Evolutionary conservation across 306 rosid species (phyloP), one percentile per base, ranked within the genome.

Genomic region (Dalbergia oliveri): DNA sequence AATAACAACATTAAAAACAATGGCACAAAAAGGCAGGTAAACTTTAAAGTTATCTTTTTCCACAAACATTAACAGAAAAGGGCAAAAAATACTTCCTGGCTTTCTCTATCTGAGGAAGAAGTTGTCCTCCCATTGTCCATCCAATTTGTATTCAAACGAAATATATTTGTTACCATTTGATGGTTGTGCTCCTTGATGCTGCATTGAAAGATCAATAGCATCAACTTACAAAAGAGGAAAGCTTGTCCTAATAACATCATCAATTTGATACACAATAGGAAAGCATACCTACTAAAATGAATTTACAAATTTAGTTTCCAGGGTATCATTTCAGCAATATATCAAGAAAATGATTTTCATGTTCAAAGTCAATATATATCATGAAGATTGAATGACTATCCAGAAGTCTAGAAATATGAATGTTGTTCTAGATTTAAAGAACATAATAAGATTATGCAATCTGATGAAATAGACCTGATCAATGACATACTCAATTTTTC

Each of bases 61-160:
- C 33, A 76, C 62, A 79, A 58, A 43, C 61, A 31, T 33, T n/a
- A 58, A 59, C 73, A 39, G 26, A 49, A 75, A 54, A 79, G 59
- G 57, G 49, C 53, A 73, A 71, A 71, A 60, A 74, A 66, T 82
- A 88, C 96, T 88, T 82, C 93, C 99, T 93, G 98, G 88, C 99
- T 95, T 89, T 95, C 99, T 50, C 74, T 96, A 61, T 95, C 99
- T 1, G 99, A 93, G 45, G 99, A 95, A 88, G 99, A 95, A 83
- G 93, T 91, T 47, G 95, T 90, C 87, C 93, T 91, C 84, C 97
- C 99, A 87, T 88, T 91, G 85, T 95, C 98, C 99, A 95, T 95
- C 69, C 69, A 98, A 91, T 87, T 95, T 95, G 83, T 91, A 95
- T 83, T 95, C 99, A 79, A 95, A 95, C 84, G 97, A 93, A 80